Evolutionary conservation across 1,284 basidiomycete species (phyloP), one percentile per base, ranked within the genome.

Genomic region (Microbotryomycetes sp.): DNA sequence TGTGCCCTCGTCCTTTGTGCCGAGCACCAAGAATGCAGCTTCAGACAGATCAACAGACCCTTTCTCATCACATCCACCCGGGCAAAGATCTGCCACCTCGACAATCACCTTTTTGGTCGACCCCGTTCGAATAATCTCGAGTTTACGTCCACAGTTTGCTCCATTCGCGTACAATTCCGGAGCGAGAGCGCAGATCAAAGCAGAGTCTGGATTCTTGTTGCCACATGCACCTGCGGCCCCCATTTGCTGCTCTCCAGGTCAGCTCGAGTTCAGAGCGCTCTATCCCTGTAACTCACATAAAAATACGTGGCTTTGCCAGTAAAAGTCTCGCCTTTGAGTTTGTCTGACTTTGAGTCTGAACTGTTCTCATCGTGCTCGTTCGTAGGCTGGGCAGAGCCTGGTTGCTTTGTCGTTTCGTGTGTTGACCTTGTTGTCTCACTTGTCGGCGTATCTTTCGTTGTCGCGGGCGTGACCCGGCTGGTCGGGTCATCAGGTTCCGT

Each of bases 71-170:
- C 54, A 56, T 16, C n/a, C 41, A 41, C 41, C 30, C 4, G 53
- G 89, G 80, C 90, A 92, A 29, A 80, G 83, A 71, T 93, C 90
- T 21, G 81, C 85, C 64, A 92, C 79, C 27, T 77, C 80, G 59
- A 85, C 89, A 3, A 75, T 78, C 60, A 87, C 81, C n/a, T 73
- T 74, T 74, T 82, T 80, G 64, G 79, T 78, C 74, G 83, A 84
- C 3, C 50, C 54, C 7, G 46, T 56, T 11, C 59, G 29, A 4
- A 51, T 49, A 15, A 61, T 29, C 45, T 28, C 16, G 9, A 56
- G 46, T 27, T 9, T 41, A 5, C 21, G 77, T 59, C 85, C 86
- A 71, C 90, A 93, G 66, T 85, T 79, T 16, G 74, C 41, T 6
- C 85, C 86, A n/a, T 65, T 65, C 18, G 66, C 74, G 60, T 65